Percentiles rank a stretch among this genome's conserved stretches.
These are phyloP conservation scores for Stromatinia cepivora DNA, from an alignment of 2,329 filamentous ascomycete genomes.

Conservation along the genomic window DNA sequence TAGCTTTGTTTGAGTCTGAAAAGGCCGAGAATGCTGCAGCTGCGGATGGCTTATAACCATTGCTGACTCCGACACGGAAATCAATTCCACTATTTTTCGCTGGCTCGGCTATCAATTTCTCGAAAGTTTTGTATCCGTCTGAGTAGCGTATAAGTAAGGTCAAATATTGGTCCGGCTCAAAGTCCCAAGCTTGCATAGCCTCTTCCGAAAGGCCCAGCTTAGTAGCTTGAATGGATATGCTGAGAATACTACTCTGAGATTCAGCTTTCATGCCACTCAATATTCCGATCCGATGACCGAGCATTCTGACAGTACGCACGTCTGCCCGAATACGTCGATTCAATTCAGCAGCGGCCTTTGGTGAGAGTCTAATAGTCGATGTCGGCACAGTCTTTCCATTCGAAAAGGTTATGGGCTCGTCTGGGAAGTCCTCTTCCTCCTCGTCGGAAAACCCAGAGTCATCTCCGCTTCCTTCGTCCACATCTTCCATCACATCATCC, in stretches of 20 bases:
- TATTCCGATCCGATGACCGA: constrained; percentile 71
- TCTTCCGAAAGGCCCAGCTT: constrained; percentile 74
- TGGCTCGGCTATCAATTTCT: constrained; percentile 51
- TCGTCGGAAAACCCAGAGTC: constrained; percentile 24
- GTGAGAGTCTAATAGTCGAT: constrained; percentile 23
- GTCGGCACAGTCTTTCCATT: neutral
- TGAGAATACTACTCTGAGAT: constrained; percentile 53
- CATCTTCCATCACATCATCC: constrained; percentile 35
- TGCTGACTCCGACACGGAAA: constrained; percentile 70
- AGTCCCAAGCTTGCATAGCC: constrained; percentile 73
- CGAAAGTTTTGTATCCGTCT: constrained; percentile 60
- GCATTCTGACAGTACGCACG: constrained; percentile 58
- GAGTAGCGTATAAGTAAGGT: constrained; percentile 69
- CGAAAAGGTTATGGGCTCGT: constrained; percentile 22
- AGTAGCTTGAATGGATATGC: constrained; percentile 66
- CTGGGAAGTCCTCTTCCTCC: constrained; percentile 37
- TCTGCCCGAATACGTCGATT: constrained; percentile 56
- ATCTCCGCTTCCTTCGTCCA: constrained; percentile 30
- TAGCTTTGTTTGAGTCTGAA: constrained; percentile 31
- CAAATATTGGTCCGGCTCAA: constrained; percentile 67
- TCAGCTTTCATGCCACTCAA: constrained; percentile 50
- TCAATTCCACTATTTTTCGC: constrained; percentile 46
- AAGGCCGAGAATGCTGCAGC: constrained; percentile 44
- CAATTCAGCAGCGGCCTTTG: constrained; percentile 26
- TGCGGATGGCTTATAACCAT: constrained; percentile 69